Base-by-base conservation (phyloP, 345 rosid genomes). In the Ailanthus altissimus region DNA sequence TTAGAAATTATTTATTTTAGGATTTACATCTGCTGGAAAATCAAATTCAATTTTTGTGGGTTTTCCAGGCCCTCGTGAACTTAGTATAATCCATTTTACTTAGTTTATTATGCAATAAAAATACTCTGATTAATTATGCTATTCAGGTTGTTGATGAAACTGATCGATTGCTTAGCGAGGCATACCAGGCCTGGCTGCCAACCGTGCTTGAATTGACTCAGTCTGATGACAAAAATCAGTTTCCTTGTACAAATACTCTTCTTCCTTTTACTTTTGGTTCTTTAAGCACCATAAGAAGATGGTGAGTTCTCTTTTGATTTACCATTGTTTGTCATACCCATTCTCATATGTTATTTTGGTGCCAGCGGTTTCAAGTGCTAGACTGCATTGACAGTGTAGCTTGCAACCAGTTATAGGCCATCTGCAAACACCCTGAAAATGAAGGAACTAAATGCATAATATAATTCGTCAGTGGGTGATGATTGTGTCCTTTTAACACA, bases 111-210 rank as follows among this genome's bases (percentile, higher is more conserved):
- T 54, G 59, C 20, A 2, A 67, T 70, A 47, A 75, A n/a, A 40
- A 75, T 49, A n/a, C 72, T 54, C 76, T 84, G 79, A 86, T 72
- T 59, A 68, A 23, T 56, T 71, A 59, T 47, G 40, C 59, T 62
- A 49, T 89, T 70, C 85, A 93, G 99, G 97, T 96, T 79, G 97
- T 93, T 75, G 99, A 93, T 85, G 99, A 96, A 85, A 93, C 98
- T 38, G 98, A 96, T 69, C 86, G 99, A 80, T 78, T 96, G 79
- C 97, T 92, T 70, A 90, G 98, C 80, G 99, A 96, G 81, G 85
- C 97, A 47, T 96, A 93, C 84, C 99, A 96, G 79, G 89, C 97
- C 4, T 96, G 99, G 99, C 89, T 96, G 79, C 97, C 97, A 40
- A 87, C 92, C 47, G 97, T 96, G 73, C 97, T 96, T 84, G 85